Conservation (phyloP, 306 rosid species). For the Rosa multiflora region DNA sequence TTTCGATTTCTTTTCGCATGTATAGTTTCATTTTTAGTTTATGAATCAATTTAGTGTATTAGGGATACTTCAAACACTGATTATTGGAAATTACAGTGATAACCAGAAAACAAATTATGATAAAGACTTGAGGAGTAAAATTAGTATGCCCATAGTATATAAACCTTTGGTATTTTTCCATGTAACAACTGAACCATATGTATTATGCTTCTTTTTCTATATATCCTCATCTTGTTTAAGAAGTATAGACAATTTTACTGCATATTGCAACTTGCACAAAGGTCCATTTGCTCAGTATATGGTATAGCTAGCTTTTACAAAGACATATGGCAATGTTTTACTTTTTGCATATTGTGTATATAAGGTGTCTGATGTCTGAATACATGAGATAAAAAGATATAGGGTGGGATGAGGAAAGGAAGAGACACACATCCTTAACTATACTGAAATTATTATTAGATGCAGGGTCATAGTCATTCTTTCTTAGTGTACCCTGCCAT, state of each 20-base stretch:
- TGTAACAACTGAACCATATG: neutral
- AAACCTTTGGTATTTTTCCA: too few relatives aligned
- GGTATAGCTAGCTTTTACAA: neutral
- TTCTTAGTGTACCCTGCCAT: slow-evolving; percentile 54
- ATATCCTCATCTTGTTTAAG: neutral
- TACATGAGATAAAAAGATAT: slow-evolving; percentile 33
- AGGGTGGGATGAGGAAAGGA: slow-evolving; percentile 46
- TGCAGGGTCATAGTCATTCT: slow-evolving; percentile 85
- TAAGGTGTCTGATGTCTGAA: slow-evolving; percentile 21
- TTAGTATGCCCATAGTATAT: too few relatives aligned
- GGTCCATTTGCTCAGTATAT: neutral
- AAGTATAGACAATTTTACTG: neutral
- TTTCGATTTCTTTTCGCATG: too few relatives aligned
- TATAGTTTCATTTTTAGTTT: too few relatives aligned
- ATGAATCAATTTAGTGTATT: too few relatives aligned
- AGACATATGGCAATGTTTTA: neutral
- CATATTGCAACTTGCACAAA: neutral
- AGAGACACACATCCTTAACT: slow-evolving; percentile 47
- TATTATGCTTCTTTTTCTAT: neutral
- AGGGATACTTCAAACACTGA: too few relatives aligned
- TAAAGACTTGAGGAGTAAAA: too few relatives aligned
- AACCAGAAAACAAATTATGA: too few relatives aligned
- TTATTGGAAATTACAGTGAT: too few relatives aligned
- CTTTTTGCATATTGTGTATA: neutral
- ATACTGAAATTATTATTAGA: slow-evolving; percentile 57